Conservation (phyloP, 2,329 filamentous ascomycete species). For the Tolypocladium nubicola region DNA sequence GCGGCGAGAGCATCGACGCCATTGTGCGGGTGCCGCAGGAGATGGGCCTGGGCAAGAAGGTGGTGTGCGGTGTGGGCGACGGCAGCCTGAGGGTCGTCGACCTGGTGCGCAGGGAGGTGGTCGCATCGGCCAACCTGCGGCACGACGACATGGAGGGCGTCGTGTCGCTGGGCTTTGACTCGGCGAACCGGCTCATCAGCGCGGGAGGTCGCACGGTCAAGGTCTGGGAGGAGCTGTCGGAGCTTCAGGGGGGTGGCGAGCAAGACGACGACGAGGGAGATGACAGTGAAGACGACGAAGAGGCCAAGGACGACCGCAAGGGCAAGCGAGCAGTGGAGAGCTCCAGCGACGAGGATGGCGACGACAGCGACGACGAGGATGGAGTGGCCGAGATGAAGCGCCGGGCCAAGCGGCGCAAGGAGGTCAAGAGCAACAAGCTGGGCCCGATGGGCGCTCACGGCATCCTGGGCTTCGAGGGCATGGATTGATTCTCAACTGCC, state of each 20-base stretch:
- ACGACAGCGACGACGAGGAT: constrained; percentile 20
- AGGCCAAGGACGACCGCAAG: constrained; percentile 35
- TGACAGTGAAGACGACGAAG: constrained; percentile 33
- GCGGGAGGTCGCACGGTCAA: constrained; percentile 81
- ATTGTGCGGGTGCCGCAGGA: constrained; percentile 61
- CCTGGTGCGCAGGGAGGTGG: constrained; percentile 62
- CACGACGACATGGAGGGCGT: constrained; percentile 88
- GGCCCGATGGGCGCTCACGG: constrained; percentile 41
- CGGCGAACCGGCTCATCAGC: constrained; percentile 75
- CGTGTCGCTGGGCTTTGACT: constrained; percentile 72
- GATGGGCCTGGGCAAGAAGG: constrained; percentile 59
- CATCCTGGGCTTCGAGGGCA: constrained; percentile 36
- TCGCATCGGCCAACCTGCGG: constrained; percentile 46
- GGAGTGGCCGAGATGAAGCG: constrained; percentile 30
- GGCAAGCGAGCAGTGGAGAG: constrained; percentile 17
- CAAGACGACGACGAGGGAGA: constrained; percentile 39
- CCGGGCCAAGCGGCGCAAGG: constrained; percentile 32
- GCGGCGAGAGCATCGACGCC: constrained; percentile 73
- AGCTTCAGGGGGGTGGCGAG: constrained; percentile 30
- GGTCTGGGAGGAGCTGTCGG: constrained; percentile 79
- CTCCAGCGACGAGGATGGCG: constrained; percentile 25
- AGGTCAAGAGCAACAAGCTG: constrained; percentile 29
- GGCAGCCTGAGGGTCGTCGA: constrained; percentile 70
- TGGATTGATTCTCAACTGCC: constrained; percentile 28
- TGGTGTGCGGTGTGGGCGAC: constrained; percentile 74